Conservation (phyloP, 768 basidiomycete species). For the Lentinula detonsa region DNA sequence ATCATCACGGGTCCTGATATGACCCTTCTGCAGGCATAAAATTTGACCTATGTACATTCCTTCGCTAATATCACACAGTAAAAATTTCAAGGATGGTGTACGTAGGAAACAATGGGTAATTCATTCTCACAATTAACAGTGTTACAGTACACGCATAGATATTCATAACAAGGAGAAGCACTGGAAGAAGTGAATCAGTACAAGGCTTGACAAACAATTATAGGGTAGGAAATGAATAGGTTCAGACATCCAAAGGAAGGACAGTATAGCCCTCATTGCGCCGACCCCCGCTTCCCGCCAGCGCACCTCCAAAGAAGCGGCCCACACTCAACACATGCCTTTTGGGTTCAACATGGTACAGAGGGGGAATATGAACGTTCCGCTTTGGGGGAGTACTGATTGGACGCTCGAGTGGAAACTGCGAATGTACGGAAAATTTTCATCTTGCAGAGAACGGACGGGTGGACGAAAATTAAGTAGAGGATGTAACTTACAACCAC, state of each 20-base stretch:
- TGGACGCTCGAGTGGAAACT: slow-evolving; percentile 79
- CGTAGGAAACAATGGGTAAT: no score
- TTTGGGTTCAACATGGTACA: slow-evolving; percentile 61
- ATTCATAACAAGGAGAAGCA: no score
- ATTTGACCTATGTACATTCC: no score
- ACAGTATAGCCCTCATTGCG: slow-evolving; percentile 60
- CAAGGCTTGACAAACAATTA: not conserved
- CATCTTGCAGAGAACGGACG: slow-evolving; percentile 34
- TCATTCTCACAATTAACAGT: no score
- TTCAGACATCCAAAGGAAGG: slow-evolving; percentile 93
- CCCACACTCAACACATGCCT: slow-evolving; percentile 54
- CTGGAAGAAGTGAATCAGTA: no score
- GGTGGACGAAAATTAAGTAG: not conserved
- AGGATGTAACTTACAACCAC: not conserved
- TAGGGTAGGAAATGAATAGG: not conserved
- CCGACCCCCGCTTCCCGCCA: slow-evolving; percentile 71
- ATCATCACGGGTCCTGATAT: no score
- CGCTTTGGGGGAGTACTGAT: slow-evolving; percentile 67
- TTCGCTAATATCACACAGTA: no score
- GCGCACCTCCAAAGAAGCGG: slow-evolving; percentile 57
- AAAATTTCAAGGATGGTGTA: no score
- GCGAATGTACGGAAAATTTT: slow-evolving; percentile 69
- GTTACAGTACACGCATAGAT: no score
- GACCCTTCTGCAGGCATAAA: no score
- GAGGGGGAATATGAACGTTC: slow-evolving; percentile 72